Evolutionary conservation across 1,139 yeast species (phyloP), one percentile per base, ranked within the genome.

Genomic region (Hansenula lynferdii): DNA sequence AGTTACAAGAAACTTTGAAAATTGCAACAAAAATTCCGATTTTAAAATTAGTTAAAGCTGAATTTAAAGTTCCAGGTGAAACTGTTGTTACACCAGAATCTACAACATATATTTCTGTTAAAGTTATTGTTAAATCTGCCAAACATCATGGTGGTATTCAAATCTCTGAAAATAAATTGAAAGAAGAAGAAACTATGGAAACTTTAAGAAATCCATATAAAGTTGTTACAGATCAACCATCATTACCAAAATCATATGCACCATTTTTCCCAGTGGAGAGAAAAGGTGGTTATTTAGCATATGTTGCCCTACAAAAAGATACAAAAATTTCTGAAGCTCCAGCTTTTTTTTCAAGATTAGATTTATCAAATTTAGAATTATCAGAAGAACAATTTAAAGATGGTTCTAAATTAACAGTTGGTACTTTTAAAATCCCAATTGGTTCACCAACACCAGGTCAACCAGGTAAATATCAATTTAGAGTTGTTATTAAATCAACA

Each of bases 61-160:
- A 75, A 42, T 87, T 90, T 62, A 74, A 77, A 47, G 96, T 90
- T 31, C 95, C 96, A 4, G 98, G 97, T 28, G 97, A 90, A 65
- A 61, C 66, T 21, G 67, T 70, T 26, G 84, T 92, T 11, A 76
- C 95, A 4, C 95, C 97, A 26, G 61, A 66, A 34, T 77, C 97
- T 2, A 76, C 74, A 42, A 79, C 87, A 10, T 90, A 86, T 58
- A 66, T 94, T 45, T 78, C 80, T 22, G 51, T 94, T 30, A 87
- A 87, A 59, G 83, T 85, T 45, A 64, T 86, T 35, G 78, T 86
- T 29, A 80, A 82, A 53, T 85, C 95, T 3, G 79, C 89, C 15
- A 65, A 62, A 39, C 82, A 79, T 39, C 81, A 80, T 56, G 76
- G 81, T 16, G 63, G 70, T 4, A 35, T 42, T 6, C 37, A 35